Base-by-base conservation (phyloP, 1,284 basidiomycete genomes). In the Cystobasidiaceae sp. region DNA sequence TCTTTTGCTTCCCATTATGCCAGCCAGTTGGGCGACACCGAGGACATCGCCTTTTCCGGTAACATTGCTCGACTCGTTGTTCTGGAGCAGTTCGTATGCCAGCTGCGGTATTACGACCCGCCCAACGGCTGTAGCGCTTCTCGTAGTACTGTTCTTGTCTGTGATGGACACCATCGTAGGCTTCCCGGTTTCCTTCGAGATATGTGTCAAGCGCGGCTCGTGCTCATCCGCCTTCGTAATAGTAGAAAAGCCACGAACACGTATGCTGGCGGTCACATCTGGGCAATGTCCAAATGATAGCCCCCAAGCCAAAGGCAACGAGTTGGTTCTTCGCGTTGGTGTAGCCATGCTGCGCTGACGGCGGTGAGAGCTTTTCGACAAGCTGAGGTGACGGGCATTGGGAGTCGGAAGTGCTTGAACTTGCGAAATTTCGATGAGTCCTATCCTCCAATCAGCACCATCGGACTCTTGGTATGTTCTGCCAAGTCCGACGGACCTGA, bases 1-100 rank as follows among this genome's bases (percentile, higher is more conserved):
- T 64, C 84, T 83, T 76, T 93, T 93, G 67, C 86, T 84, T 7
- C 82, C 90, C 86, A 91, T 90, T 74, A 93, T 89, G 13, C 85
- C 91, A 1, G 90, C 90, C 25, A 92, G 79, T 71, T 90, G 87
- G 17, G 89, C 87, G 19, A 89, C 83, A 11, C 84, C 84, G 51
- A 91, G 77, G n/a, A 85, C 83, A 76, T 92, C 83, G 54, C 90
- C 85, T 77, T 93, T 90, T 34, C 80, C 77, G 46, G 79, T 79
- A 6, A 80, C 79, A 74, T 87, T 86, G 11, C 74, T 52, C 78
- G 71, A 32, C 71, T 71, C 55, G 2, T 56, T n/a, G n/a, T n/a
- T 55, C 7, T 21, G 67, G 6, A 70, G 9, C 41, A 92, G 81
- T 0, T 84, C 79, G 72, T 85, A 87, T 2, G 89, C 88, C 45